Percentiles rank a stretch among this genome's conserved stretches.
Conservation (phyloP, 345 rosid species). For the Anacardium occidentale region DNA sequence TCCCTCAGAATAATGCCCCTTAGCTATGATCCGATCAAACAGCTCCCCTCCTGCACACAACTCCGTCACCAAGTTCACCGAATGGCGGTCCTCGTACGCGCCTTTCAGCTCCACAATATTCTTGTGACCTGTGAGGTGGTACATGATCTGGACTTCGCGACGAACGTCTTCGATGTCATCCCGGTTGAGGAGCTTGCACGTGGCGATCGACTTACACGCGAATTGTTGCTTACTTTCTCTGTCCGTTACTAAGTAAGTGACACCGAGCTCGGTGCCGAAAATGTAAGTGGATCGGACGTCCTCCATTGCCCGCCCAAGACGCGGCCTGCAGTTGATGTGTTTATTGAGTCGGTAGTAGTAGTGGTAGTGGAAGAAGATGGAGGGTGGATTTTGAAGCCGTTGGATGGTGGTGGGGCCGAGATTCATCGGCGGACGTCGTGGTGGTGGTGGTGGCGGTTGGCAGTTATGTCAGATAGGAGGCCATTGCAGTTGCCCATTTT, state of each 20-base stretch:
- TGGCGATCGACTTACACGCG: constrained; percentile 91
- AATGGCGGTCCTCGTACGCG: constrained; percentile 80
- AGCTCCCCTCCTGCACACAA: too few relatives aligned
- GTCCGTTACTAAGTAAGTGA: constrained; percentile 79
- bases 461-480: constrained; percentile 17
- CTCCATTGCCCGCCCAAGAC: constrained; percentile 87
- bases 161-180: constrained; percentile 91
- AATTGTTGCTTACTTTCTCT: constrained; percentile 61
- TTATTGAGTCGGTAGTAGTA: constrained; percentile 25
- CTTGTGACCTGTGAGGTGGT: constrained; percentile 93
- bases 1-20: constrained; percentile 88
- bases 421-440: background rate
- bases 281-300: constrained; percentile 54
- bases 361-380: constrained; percentile 38
- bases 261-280: constrained; percentile 88
- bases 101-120: constrained; percentile 94
- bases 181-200: constrained; percentile 67
- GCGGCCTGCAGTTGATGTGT: constrained; percentile 54
- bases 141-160: too few relatives aligned
- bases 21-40: constrained; percentile 95
- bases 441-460: too few relatives aligned
- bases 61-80: constrained; percentile 86
- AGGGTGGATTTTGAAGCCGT: constrained; percentile 34
- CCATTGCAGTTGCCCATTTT: constrained; percentile 72
- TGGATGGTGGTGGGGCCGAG: constrained; percentile 16